Percentiles rank a stretch among this genome's conserved stretches.
Evolutionary conservation across 306 rosid genomes (phyloP).

Genomic region (Spatholobus suberectus): DNA sequence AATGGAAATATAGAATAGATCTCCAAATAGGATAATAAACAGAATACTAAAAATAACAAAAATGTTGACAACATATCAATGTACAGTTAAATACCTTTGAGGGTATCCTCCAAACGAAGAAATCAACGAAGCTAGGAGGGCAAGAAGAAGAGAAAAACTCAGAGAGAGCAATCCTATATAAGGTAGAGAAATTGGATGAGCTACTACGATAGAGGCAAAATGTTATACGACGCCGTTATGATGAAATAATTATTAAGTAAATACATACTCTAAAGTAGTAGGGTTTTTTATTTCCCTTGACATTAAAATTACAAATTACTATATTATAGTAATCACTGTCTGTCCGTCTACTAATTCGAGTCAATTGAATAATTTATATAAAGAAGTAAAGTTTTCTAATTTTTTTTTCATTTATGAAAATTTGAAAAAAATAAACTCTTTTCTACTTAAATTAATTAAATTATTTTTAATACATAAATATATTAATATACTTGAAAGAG

Average conservation of each 20-base stretch:
- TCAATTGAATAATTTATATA: too few relatives aligned
- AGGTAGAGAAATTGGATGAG: neutral
- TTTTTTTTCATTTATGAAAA: neutral
- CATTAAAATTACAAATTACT: too few relatives aligned
- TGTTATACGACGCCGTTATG: neutral
- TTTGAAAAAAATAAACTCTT: too few relatives aligned
- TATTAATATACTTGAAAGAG: neutral
- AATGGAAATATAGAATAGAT: neutral
- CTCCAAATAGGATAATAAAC: neutral
- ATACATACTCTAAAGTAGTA: too few relatives aligned
- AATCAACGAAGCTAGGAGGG: slow-evolving; percentile 24
- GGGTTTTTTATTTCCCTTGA: too few relatives aligned
- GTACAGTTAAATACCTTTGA: slow-evolving; percentile 32
- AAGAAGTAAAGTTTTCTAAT: neutral
- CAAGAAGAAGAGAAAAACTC: rapidly evolving
- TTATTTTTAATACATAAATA: neutral
- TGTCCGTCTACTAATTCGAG: too few relatives aligned
- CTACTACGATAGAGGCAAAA: neutral
- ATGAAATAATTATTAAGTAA: neutral
- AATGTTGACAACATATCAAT: too few relatives aligned
- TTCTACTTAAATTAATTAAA: too few relatives aligned
- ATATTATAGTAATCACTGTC: too few relatives aligned
- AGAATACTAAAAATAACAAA: neutral
- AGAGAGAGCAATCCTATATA: neutral
- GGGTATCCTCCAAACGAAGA: slow-evolving; percentile 32